phyloP scores from a whole-genome alignment of 2,329 filamentous ascomycete genomes.

The Ophioceras dolichostomum region DNA sequence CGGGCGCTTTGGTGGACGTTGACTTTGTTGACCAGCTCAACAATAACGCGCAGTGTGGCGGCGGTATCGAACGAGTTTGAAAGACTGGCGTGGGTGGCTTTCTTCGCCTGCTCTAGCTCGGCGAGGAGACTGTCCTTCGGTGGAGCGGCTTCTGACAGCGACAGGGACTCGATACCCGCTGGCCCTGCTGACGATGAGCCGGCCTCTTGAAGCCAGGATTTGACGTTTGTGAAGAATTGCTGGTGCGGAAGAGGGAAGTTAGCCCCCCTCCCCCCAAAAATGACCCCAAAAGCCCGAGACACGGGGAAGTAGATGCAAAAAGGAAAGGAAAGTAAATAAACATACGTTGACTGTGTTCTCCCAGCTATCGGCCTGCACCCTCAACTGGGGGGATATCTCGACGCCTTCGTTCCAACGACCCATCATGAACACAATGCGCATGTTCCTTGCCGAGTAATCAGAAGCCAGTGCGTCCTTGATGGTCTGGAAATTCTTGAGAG shows the following conservation, averaged over 20 bases:
- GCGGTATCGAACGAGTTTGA: constrained; percentile 84
- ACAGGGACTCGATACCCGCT: constrained; percentile 2
- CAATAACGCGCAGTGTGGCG: constrained; percentile 64
- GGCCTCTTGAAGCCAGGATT: constrained; percentile 3
- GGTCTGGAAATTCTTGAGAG: constrained; percentile 89
- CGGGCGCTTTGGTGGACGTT: constrained; percentile 45
- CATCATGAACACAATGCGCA: constrained; percentile 79
- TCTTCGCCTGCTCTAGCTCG: constrained; percentile 27
- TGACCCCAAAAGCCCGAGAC: too few relatives aligned
- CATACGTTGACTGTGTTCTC: constrained; percentile 54
- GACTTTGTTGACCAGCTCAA: constrained; percentile 64
- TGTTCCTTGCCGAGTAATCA: constrained; percentile 62
- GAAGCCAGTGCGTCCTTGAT: constrained; percentile 68
- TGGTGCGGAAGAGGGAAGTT: too few relatives aligned
- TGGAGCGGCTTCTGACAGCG: background rate
- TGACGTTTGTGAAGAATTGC: constrained; percentile 15
- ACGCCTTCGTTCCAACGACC: constrained; percentile 85
- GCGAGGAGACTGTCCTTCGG: constrained; percentile 7
- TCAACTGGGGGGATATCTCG: constrained; percentile 77
- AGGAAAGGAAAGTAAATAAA: constrained; percentile 6
- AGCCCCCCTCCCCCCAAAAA: too few relatives aligned
- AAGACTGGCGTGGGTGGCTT: constrained; percentile 46
- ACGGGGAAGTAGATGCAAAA: constrained; percentile 4
- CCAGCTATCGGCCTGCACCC: constrained; percentile 63
- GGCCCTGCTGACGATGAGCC: background rate